phyloP scores from a whole-genome alignment of 2,329 filamentous ascomycete species.

The Incumbomyces delicatus region DNA sequence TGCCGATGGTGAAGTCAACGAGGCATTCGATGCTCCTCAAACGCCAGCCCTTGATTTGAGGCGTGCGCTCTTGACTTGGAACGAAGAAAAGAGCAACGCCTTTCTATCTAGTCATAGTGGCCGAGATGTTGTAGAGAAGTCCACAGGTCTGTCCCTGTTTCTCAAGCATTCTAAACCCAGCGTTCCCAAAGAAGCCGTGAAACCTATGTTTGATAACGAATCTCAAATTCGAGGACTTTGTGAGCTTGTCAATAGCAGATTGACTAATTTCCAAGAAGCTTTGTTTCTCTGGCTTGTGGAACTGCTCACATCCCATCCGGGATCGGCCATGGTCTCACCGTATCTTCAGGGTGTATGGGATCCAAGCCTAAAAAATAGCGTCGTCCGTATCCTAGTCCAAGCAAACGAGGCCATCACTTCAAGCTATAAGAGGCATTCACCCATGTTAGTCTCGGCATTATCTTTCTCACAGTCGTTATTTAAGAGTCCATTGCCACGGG shows the following conservation, averaged over 20 bases:
- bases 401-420: constrained; percentile 42
- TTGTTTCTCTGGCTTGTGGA: constrained; percentile 45
- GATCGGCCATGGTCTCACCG: constrained; percentile 28
- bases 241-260: constrained; percentile 33
- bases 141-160: constrained; percentile 43
- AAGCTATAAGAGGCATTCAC: background rate
- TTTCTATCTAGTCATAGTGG: constrained; percentile 41
- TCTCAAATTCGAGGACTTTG: constrained; percentile 33
- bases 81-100: constrained; percentile 34
- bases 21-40: background rate
- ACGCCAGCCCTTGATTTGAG: constrained; percentile 30
- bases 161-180: constrained; percentile 46
- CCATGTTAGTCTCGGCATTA: background rate
- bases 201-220: constrained; percentile 31
- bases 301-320: constrained; percentile 28
- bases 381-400: constrained; percentile 43
- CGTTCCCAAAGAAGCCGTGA: constrained; percentile 30
- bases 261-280: constrained; percentile 36
- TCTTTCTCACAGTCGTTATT: too few relatives aligned
- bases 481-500: background rate
- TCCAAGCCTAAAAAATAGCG: constrained; percentile 44
- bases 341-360: constrained; percentile 49
- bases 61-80: constrained; percentile 33
- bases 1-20: background rate
- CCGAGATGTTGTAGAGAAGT: constrained; percentile 38